Evolutionary conservation across 2,329 filamentous ascomycete species (phyloP).

Genomic region (Zymoseptoria ardabiliae): DNA sequence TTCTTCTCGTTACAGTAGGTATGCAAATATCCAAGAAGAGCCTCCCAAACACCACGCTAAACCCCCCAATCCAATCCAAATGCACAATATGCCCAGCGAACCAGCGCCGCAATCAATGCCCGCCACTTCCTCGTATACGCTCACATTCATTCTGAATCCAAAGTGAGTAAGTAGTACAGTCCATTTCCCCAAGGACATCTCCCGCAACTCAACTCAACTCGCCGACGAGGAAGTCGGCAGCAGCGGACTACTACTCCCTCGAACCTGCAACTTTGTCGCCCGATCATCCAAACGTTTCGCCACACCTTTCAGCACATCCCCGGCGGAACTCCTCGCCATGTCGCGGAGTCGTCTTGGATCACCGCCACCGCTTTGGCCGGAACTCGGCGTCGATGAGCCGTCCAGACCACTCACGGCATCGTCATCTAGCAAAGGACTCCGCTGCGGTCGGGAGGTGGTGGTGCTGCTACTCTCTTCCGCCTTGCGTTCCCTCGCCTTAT

Average conservation of each 20-base stretch:
- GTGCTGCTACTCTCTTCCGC: background rate
- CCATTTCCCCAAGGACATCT: background rate
- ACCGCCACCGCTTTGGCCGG: constrained; percentile 7
- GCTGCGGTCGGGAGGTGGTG: background rate
- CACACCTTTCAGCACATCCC: constrained; percentile 14
- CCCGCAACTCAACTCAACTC: background rate
- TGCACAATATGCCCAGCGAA: background rate
- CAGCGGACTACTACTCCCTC: constrained; percentile 2
- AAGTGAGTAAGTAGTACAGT: background rate
- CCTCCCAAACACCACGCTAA: background rate
- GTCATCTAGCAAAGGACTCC: background rate
- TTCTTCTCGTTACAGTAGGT: background rate
- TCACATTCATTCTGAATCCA: background rate
- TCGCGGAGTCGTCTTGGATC: constrained; percentile 11
- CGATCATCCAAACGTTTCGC: constrained; percentile 13
- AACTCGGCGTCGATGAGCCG: background rate
- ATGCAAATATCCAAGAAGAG: background rate
- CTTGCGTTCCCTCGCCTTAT: constrained; percentile 8
- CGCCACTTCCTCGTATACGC: background rate
- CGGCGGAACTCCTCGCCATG: constrained; percentile 13
- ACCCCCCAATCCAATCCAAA: background rate
- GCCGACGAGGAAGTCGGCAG: background rate
- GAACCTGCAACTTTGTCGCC: constrained; percentile 12
- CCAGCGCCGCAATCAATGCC: background rate
- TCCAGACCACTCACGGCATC: background rate